Conservation (phyloP, 78 protist species). For the Mastigamoeba balamuthi region DNA sequence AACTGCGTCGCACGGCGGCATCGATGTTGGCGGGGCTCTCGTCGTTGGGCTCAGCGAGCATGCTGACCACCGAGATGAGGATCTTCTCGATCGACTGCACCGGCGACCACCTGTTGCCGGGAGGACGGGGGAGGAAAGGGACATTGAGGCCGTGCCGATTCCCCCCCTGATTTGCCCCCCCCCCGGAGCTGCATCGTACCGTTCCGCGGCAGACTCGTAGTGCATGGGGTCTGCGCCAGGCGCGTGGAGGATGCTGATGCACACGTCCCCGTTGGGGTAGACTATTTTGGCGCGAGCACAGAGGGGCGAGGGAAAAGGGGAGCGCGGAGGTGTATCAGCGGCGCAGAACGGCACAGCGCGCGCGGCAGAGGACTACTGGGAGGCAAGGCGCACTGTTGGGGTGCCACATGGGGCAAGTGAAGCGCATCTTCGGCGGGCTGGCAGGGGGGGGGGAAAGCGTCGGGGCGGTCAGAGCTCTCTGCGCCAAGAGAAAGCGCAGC, state of each 20-base stretch:
- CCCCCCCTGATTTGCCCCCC: too few species aligned
- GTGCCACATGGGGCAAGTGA: slow-evolving; percentile 57
- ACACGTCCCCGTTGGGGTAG: slow-evolving; percentile 81
- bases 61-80: slow-evolving; percentile 70
- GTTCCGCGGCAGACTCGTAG: slow-evolving; percentile 66
- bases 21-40: slow-evolving; percentile 90
- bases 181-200: too few species aligned
- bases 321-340: too few species aligned
- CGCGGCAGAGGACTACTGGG: not conserved
- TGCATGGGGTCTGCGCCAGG: slow-evolving; percentile 80
- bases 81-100: slow-evolving; percentile 79
- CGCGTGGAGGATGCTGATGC: slow-evolving; percentile 87
- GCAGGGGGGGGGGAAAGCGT: too few species aligned
- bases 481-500: not conserved
- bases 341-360: not conserved
- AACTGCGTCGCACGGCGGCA: slow-evolving; percentile 84
- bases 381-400: slow-evolving; percentile 47
- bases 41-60: slow-evolving; percentile 78
- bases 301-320: too few species aligned
- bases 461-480: too few species aligned
- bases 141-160: too few species aligned
- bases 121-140: too few species aligned
- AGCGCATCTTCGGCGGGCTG: slow-evolving; percentile 81
- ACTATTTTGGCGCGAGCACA: too few species aligned
- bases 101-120: slow-evolving; percentile 87